A percentile compares a stretch with the other conserved stretches of the same genome.
Evolutionary conservation across 257 asterid genomes (phyloP).

Genomic region (Lantana camara): DNA sequence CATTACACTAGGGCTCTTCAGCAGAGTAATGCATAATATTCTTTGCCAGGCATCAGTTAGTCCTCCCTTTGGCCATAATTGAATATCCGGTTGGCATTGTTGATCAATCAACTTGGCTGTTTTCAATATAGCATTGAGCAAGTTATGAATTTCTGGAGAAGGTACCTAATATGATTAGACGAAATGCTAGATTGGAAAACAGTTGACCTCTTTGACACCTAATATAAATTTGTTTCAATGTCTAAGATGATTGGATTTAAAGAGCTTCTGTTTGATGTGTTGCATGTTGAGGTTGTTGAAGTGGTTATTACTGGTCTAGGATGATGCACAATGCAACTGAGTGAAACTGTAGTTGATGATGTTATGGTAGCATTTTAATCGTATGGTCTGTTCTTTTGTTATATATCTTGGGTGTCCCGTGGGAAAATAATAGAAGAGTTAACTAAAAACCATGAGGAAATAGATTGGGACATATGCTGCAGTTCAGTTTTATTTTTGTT

Average conservation of each 20-base stretch:
- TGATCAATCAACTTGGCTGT: not conserved
- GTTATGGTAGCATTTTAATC: not conserved
- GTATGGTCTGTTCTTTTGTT: not conserved
- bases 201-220: too few species aligned
- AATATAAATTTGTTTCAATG: not conserved
- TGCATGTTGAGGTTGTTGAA: not conserved
- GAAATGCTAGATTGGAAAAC: too few species aligned
- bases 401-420: not conserved
- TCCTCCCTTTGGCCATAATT: not conserved
- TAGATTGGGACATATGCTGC: not conserved
- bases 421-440: not conserved
- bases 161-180: too few species aligned
- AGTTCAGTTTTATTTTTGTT: not conserved
- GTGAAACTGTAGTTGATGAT: not conserved
- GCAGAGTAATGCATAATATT: slow-evolving; percentile 7
- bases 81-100: not conserved
- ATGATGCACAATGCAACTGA: not conserved
- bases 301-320: not conserved
- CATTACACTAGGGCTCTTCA: not conserved
- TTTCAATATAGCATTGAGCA: not conserved
- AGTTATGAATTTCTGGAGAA: too few species aligned
- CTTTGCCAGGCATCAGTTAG: not conserved
- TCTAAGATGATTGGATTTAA: not conserved
- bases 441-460: not conserved
- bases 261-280: not conserved